A percentile compares a stretch with the other conserved stretches of the same genome.
Evolutionary conservation across 345 rosid species (phyloP).

Genomic region (Lagerstroemia speciosa): DNA sequence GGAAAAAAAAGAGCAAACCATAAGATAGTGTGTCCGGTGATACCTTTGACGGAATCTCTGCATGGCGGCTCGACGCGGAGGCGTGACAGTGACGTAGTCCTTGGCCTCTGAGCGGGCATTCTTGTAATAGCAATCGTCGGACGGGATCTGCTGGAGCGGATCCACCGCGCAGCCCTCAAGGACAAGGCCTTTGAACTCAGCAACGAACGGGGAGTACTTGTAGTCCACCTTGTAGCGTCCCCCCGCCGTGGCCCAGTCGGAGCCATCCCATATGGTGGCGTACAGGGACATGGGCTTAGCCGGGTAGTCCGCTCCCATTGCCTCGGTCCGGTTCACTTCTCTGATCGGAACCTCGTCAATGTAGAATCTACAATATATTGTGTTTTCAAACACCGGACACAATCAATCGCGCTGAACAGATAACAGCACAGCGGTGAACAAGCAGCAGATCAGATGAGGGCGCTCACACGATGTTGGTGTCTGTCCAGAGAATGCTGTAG

Average conservation of each 20-base stretch:
- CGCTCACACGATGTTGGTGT: slow-evolving; percentile 66
- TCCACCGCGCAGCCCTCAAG: slow-evolving; percentile 66
- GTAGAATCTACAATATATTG: slow-evolving; percentile 84
- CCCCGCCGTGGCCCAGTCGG: slow-evolving; percentile 86
- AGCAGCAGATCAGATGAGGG: too few relatives aligned
- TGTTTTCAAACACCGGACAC: too few relatives aligned
- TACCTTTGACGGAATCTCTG: too few relatives aligned
- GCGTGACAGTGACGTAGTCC: too few relatives aligned
- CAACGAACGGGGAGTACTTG: slow-evolving; percentile 60
- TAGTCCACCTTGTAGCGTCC: slow-evolving; percentile 69
- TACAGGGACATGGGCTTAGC: slow-evolving; percentile 81
- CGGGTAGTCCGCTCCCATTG: slow-evolving; percentile 77
- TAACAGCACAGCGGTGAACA: too few relatives aligned
- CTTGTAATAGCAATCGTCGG: slow-evolving; percentile 22
- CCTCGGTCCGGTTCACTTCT: slow-evolving; percentile 50
- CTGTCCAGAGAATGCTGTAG: slow-evolving; percentile 86
- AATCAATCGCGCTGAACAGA: too few relatives aligned
- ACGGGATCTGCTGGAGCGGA: slow-evolving; percentile 39
- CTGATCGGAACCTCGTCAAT: slow-evolving; percentile 82
- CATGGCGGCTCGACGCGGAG: too few relatives aligned
- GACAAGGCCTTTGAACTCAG: slow-evolving; percentile 57
- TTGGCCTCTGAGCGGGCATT: slow-evolving; percentile 2
- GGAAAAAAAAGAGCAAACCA: too few relatives aligned
- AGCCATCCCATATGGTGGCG: slow-evolving; percentile 97
- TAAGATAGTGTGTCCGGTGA: too few relatives aligned